Conservation (phyloP, 1,284 basidiomycete species). For the Blastosporella zonata region DNA sequence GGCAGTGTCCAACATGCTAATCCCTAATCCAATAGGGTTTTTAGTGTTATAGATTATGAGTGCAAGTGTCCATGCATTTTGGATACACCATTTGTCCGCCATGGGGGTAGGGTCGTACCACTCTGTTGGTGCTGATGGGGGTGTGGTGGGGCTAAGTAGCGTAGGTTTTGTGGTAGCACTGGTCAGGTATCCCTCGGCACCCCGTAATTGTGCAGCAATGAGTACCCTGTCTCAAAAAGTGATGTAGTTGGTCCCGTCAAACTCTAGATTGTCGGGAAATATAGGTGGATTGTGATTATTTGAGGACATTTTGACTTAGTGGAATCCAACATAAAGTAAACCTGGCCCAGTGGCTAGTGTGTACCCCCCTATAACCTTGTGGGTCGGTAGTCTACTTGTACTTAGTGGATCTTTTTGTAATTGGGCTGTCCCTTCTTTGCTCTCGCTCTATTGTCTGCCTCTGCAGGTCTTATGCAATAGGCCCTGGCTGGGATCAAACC, state of each 20-base stretch:
- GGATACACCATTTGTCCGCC: constrained; percentile 16
- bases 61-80: constrained; percentile 15
- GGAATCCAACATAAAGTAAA: too few species aligned
- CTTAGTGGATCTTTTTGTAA: too few species aligned
- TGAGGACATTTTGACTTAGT: not conserved
- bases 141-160: not conserved
- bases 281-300: constrained; percentile 5
- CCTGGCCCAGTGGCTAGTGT: too few species aligned
- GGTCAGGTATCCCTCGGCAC: constrained; percentile 18
- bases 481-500: too few species aligned
- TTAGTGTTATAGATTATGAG: constrained; percentile 19
- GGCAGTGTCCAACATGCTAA: constrained; percentile 14
- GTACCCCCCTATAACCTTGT: too few species aligned
- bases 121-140: not conserved
- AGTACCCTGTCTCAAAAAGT: constrained; percentile 15
- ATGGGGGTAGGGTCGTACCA: constrained; percentile 12
- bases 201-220: constrained; percentile 14
- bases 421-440: too few species aligned
- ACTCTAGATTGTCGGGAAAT: constrained; percentile 17
- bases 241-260: constrained; percentile 21
- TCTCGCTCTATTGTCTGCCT: too few species aligned
- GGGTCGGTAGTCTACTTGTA: too few species aligned
- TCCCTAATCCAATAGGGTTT: constrained; percentile 20
- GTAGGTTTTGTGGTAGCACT: constrained; percentile 8
- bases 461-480: too few species aligned